Evolutionary conservation across 2,329 filamentous ascomycete genomes (phyloP).

Genomic region (Fusarium coicis): DNA sequence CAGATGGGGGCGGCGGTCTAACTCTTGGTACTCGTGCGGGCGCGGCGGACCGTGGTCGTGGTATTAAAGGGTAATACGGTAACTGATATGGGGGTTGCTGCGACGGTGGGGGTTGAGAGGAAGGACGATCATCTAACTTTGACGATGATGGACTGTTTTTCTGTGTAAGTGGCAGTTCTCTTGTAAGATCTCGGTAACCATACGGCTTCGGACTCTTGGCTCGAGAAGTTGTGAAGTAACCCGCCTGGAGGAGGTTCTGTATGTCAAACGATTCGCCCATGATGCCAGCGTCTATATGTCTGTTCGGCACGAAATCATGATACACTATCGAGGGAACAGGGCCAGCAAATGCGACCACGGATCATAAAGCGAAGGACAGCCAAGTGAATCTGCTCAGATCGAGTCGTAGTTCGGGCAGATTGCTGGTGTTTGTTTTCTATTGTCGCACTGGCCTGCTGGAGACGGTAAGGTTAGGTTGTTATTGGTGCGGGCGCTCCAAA

Average conservation of each 20-base stretch:
- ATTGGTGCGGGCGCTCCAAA: constrained; percentile 20
- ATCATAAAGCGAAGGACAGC: constrained; percentile 8
- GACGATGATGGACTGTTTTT: constrained; percentile 30
- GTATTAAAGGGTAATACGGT: constrained; percentile 29
- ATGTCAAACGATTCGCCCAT: constrained; percentile 59
- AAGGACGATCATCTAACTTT: constrained; percentile 29
- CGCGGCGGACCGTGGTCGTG: constrained; percentile 27
- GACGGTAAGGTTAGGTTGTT: constrained; percentile 21
- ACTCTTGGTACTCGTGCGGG: constrained; percentile 39
- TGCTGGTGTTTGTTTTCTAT: constrained; percentile 32
- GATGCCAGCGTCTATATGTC: constrained; percentile 40
- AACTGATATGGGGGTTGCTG: constrained; percentile 31
- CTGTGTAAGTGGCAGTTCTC: constrained; percentile 23
- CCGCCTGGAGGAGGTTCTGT: constrained; percentile 59
- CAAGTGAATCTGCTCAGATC: neutral
- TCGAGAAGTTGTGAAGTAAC: constrained; percentile 62
- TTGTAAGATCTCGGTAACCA: constrained; percentile 6
- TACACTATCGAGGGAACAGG: constrained; percentile 25
- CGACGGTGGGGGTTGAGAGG: constrained; percentile 26
- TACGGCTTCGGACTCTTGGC: constrained; percentile 49
- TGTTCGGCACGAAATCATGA: constrained; percentile 36
- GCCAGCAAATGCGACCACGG: constrained; percentile 17
- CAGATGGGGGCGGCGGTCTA: constrained; percentile 71
- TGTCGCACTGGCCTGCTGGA: constrained; percentile 40
- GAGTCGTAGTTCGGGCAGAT: constrained; percentile 5